Percentiles rank a stretch among this genome's conserved stretches.
These are phyloP conservation scores for Paecilomyces sp. DNA, from an alignment of 2,329 filamentous ascomycete species.

Conservation along the genomic window DNA sequence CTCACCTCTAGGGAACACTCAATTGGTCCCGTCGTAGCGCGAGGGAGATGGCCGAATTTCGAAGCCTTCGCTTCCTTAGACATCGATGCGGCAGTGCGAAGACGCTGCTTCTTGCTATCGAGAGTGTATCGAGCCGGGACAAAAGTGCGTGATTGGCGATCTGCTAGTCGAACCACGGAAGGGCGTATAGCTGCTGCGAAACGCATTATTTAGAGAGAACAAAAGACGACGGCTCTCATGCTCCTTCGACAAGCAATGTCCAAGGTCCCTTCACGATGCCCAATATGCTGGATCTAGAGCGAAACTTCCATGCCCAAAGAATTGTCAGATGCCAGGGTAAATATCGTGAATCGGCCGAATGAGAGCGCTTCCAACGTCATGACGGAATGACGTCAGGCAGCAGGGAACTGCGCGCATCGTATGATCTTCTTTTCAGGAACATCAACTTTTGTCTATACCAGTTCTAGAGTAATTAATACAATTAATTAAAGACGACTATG, in stretches of 20 bases:
- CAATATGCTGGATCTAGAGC: neutral
- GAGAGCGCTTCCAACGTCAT: neutral
- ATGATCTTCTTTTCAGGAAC: neutral
- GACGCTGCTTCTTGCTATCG: neutral
- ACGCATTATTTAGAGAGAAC: neutral
- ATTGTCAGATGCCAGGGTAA: too few relatives aligned
- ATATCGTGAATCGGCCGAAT: neutral
- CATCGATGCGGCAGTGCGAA: neutral
- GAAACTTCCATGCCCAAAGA: neutral
- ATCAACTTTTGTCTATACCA: neutral
- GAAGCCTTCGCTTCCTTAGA: constrained; percentile 4
- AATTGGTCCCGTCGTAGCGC: constrained; percentile 20
- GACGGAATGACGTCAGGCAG: neutral
- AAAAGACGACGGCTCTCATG: neutral
- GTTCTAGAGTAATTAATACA: too few relatives aligned
- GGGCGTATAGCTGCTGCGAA: neutral
- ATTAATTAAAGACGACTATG: too few relatives aligned
- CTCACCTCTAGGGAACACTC: constrained; percentile 22
- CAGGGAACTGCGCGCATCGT: neutral
- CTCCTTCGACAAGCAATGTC: neutral
- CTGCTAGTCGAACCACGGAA: neutral
- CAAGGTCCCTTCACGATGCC: neutral
- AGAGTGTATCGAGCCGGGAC: neutral
- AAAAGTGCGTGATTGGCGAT: neutral
- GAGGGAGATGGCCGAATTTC: constrained; percentile 24